Evolutionary conservation across 1,284 basidiomycete species (phyloP).

Genomic region (Xerocomus tenax): DNA sequence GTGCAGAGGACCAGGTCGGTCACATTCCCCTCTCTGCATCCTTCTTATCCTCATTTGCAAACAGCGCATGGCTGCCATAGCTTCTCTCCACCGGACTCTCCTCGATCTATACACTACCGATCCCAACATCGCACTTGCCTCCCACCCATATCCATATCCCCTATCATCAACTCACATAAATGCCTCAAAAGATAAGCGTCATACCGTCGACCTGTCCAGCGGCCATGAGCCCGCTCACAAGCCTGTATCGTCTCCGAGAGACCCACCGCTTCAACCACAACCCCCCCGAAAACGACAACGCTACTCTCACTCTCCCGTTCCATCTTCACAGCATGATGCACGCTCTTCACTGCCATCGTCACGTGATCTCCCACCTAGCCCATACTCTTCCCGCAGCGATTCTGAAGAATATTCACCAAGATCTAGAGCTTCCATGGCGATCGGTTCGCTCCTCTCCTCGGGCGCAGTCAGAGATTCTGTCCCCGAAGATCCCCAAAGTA

Average conservation of each 20-base stretch:
- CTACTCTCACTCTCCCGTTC: slow-evolving; percentile 30
- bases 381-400: slow-evolving; percentile 32
- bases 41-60: slow-evolving; percentile 10
- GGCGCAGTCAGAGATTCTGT: slow-evolving; percentile 23
- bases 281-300: slow-evolving; percentile 43
- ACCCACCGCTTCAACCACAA: slow-evolving; percentile 19
- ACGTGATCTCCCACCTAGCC: slow-evolving; percentile 31
- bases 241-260: slow-evolving; percentile 16
- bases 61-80: slow-evolving; percentile 61
- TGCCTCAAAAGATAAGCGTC: slow-evolving; percentile 18
- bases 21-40: slow-evolving; percentile 4
- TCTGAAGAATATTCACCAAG: slow-evolving; percentile 31
- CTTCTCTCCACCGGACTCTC: slow-evolving; percentile 59
- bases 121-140: slow-evolving; percentile 14
- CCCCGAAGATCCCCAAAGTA: slow-evolving; percentile 23
- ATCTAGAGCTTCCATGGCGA: slow-evolving; percentile 31
- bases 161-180: slow-evolving; percentile 17
- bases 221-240: slow-evolving; percentile 13
- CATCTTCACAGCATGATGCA: slow-evolving; percentile 22
- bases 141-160: slow-evolving; percentile 19
- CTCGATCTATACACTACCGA: slow-evolving; percentile 50
- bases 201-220: slow-evolving; percentile 13
- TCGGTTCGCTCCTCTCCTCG: slow-evolving; percentile 29
- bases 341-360: slow-evolving; percentile 23
- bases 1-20: slow-evolving; percentile 76